Conservation (phyloP, 768 basidiomycete genomes). For the Suillus bovinus region DNA sequence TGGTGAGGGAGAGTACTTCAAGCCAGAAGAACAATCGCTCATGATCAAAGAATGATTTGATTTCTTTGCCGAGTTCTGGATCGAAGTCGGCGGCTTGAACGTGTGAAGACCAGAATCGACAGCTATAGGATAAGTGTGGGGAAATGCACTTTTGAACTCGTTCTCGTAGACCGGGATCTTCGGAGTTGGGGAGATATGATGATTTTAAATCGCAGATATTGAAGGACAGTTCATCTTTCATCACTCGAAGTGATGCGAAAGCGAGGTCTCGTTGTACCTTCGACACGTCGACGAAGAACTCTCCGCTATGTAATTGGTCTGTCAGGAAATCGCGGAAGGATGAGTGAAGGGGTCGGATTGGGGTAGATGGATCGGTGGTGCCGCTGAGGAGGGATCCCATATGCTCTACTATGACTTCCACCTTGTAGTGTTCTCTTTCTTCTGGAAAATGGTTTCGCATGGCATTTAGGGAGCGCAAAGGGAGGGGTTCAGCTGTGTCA, state of each 20-base stretch:
- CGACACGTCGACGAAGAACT: not conserved
- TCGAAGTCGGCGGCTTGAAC: not conserved
- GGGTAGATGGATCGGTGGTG: not conserved
- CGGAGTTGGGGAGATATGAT: not conserved
- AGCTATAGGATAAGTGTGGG: not conserved
- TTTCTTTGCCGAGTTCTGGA: not conserved
- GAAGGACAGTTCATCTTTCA: not conserved
- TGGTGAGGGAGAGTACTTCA: not conserved
- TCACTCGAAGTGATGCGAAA: not conserved
- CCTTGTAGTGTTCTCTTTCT: not conserved
- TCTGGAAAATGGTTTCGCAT: not conserved
- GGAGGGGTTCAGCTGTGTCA: not conserved
- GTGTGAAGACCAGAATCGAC: not conserved
- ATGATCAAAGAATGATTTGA: not conserved
- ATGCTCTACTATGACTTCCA: not conserved
- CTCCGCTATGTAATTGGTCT: not conserved
- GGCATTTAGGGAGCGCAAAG: not conserved
- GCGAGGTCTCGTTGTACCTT: not conserved
- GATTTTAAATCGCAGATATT: not conserved
- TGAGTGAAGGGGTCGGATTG: not conserved
- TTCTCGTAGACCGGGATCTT: not conserved
- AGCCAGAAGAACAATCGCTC: not conserved
- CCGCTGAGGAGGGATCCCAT: not conserved
- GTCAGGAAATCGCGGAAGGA: not conserved
- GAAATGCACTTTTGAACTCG: not conserved